Evolutionary conservation across 225 moss, liverwort and hornwort genomes (phyloP), one percentile per base, ranked within the genome.

Genomic region (Marchantia paleacea): DNA sequence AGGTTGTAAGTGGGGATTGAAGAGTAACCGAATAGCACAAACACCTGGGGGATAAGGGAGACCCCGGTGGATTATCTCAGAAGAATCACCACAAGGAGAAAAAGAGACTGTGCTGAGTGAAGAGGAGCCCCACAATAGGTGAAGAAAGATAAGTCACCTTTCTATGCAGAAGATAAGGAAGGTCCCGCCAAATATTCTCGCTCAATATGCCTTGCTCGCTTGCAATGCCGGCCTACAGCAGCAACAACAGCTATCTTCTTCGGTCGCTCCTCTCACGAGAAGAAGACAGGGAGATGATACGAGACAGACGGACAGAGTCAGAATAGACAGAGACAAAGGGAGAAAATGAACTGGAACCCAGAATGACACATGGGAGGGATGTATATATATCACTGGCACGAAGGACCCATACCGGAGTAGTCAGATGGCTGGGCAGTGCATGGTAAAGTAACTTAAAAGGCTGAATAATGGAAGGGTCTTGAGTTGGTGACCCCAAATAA

Each of bases 401-500:
- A 61, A 72, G 55, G 19, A 55, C 69, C 79, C 80, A 74, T 19
- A 76, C 69, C 78, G 61, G 19, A 62, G 20, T 74, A 78, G 75
- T 65, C 20, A 69, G 81, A 75, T 67, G 4, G 78, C 75, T 70
- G 76, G 85, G 75, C 79, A 68, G 72, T 80, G 81, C 80, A 63
- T 75, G 66, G 49, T 81, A 84, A n/a, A 79, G 81, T 81, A 86
- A 29, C 79, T 80, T 80, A 57, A 70, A 39, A 83, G 85, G 82
- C 85, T 88, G 81, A 87, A 85, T 83, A 83, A 88, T 88, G 85
- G 88, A 88, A 88, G 88, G 88, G 88, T 88, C 88, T 88, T 88
- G 70, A 83, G 84, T 88, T 88, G 85, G 79, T 85, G 88, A 88
- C 88, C 85, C 88, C 80, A 87, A 87, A 88, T 85, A 88, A 85